Evolutionary conservation across 2,329 filamentous ascomycete genomes (phyloP), one percentile per base, ranked within the genome.

Genomic region (Trichophyton schoenleinii): DNA sequence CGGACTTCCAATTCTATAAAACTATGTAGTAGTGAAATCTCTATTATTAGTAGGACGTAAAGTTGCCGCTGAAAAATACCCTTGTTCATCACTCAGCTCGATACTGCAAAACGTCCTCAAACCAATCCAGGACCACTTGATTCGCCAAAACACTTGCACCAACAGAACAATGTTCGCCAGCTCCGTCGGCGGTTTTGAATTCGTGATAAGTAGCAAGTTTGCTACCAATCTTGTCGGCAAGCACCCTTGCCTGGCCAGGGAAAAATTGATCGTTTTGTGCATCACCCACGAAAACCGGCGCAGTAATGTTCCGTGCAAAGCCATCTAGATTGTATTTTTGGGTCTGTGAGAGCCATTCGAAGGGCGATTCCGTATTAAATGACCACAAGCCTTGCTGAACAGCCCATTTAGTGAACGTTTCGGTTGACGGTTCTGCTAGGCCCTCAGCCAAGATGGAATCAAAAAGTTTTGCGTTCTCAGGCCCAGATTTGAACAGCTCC

Each of bases 341-440:
- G 18, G 61, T 62, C 44, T 61, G 36, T 9, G 25, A 64, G 31
- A 73, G 58, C 57, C 68, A 72, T 1, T 69, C 65, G 57, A 66
- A 73, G 0, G 67, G 70, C 8, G 68, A 67, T 18, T 66, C 65
- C 52, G 13, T 67, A 44, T 72, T 66, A 60, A 73, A 74, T 0
- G 66, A 65, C 71, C 72, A 73, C 1, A 73, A 63, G 1, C 72
- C 72, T 61, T 75, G 72, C 42, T 70, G 66, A 20, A 74, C 60
- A 58, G 63, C 67, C 73, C 73, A 75, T 31, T 68, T 64, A 5
- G 66, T 48, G 13, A 28, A 52, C 0, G 70, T 68, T 5, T 66
- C 42, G 13, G 61, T 44, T 15, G 62, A 60, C 52, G 42, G 28
- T 58, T 57, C 34, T 22, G 25, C 13, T 55, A 58, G 20, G 60